Evolutionary conservation across 768 basidiomycete species (phyloP).

Genomic region (Rickenella mellea): DNA sequence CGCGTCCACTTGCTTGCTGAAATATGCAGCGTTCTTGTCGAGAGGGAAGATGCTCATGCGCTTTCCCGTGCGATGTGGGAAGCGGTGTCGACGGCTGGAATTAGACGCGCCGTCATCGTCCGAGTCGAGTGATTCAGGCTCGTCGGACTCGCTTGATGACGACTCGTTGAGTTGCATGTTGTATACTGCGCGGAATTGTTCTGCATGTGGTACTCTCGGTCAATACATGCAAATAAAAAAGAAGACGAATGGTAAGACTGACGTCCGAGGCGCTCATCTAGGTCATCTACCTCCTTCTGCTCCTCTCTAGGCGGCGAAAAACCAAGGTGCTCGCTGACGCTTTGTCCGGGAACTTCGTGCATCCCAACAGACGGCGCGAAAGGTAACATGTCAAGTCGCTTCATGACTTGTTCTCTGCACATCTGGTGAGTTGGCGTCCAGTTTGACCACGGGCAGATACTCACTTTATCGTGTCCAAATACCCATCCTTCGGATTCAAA

Average conservation of each 20-base stretch:
- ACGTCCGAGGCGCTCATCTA: slow-evolving; percentile 70
- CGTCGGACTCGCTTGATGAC: slow-evolving; percentile 2
- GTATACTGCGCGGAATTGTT: slow-evolving; percentile 57
- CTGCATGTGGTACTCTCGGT: slow-evolving; percentile 22
- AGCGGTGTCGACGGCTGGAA: slow-evolving; percentile 13
- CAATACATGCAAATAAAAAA: not conserved
- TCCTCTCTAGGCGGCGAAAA: slow-evolving; percentile 41
- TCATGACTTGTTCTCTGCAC: slow-evolving; percentile 39
- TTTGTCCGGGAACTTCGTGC: slow-evolving; percentile 73
- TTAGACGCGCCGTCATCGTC: slow-evolving; percentile 19
- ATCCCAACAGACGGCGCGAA: slow-evolving; percentile 81
- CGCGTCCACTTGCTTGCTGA: slow-evolving; percentile 1
- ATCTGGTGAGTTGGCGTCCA: slow-evolving; percentile 20
- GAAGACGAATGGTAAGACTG: slow-evolving; percentile 18
- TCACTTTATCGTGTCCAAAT: slow-evolving; percentile 71
- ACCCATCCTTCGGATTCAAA: slow-evolving; percentile 71
- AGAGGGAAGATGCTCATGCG: slow-evolving; percentile 66
- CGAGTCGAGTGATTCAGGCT: slow-evolving; percentile 16
- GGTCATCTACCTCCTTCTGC: slow-evolving; percentile 36
- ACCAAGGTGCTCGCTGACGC: slow-evolving; percentile 53
- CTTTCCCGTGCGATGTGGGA: slow-evolving; percentile 27
- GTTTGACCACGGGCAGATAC: slow-evolving; percentile 12
- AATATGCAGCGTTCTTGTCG: not conserved
- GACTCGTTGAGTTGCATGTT: slow-evolving; percentile 10
- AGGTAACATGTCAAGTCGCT: slow-evolving; percentile 47